phyloP scores from a whole-genome alignment of 75 land plant genomes.

The Chamaecyparis obtusa region DNA sequence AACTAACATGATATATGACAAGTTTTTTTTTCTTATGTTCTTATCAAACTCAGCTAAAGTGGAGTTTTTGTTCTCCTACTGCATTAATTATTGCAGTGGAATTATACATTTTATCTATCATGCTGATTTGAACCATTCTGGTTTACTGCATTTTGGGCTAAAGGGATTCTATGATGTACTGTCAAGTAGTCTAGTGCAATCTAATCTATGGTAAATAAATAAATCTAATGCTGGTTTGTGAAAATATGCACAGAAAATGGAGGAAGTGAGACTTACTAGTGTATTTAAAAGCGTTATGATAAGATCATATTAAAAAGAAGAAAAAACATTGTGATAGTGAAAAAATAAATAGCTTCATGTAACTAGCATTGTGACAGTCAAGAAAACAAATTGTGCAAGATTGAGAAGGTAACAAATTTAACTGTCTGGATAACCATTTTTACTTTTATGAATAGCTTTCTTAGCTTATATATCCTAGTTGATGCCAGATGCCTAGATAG shows the following conservation, averaged over 20 bases:
- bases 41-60: neutral
- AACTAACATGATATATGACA: neutral
- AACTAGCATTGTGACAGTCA: no score
- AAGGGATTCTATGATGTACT: neutral
- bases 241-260: no score
- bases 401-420: no score
- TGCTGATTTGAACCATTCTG: neutral
- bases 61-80: neutral
- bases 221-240: no score
- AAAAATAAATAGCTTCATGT: no score
- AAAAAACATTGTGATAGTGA: no score
- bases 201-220: neutral
- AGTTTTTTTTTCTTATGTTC: neutral
- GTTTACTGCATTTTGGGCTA: neutral
- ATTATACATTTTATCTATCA: neutral
- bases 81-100: neutral
- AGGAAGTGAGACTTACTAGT: neutral
- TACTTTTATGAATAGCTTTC: no score
- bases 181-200: neutral
- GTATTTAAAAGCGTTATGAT: no score
- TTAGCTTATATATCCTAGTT: no score
- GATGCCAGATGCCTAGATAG: no score
- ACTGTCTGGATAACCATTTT: no score
- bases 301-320: neutral
- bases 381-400: no score